These are phyloP conservation scores for Bromus sterilis DNA, from an alignment of 176 grass and related monocot genomes.

Conservation along the genomic window DNA sequence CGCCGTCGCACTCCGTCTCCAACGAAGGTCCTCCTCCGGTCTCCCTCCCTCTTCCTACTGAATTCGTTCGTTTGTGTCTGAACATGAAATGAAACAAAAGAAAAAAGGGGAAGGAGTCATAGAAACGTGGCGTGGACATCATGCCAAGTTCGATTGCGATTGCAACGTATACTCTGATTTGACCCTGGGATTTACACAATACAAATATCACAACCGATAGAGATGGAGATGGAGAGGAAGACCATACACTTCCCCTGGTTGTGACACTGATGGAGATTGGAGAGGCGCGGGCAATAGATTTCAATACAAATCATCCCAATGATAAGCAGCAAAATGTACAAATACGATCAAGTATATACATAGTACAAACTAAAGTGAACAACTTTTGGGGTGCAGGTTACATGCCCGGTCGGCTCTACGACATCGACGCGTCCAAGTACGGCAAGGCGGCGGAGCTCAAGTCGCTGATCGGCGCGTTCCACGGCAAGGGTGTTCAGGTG, in stretches of 20 bases:
- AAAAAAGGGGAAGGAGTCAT: not conserved
- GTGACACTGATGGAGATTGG: too few relatives aligned
- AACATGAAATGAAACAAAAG: not conserved
- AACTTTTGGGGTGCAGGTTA: conserved; percentile 27
- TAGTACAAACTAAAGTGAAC: not conserved
- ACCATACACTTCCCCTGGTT: too few relatives aligned
- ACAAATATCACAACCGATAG: too few relatives aligned
- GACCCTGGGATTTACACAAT: too few relatives aligned
- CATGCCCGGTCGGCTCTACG: conserved; percentile 55
- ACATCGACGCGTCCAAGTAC: conserved; percentile 53
- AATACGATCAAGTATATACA: not conserved
- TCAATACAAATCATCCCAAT: too few relatives aligned
- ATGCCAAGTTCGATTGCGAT: not conserved
- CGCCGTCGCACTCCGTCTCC: conserved; percentile 63
- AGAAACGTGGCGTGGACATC: not conserved
- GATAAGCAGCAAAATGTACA: not conserved
- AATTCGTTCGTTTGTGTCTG: not conserved
- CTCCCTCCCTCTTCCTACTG: not conserved
- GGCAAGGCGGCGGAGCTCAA: conserved; percentile 48
- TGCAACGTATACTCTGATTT: not conserved
- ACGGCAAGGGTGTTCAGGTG: conserved; percentile 38
- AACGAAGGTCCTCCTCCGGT: conserved; percentile 15
- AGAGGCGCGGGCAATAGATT: too few relatives aligned
- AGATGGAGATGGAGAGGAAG: too few relatives aligned
- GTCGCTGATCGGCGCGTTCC: conserved; percentile 46